A percentile compares a stretch with the other conserved stretches of the same genome.
These are phyloP conservation scores for Lasiosphaeriaceae sp. DNA, from an alignment of 495 filamentous ascomycete species.

Conservation along the genomic window DNA sequence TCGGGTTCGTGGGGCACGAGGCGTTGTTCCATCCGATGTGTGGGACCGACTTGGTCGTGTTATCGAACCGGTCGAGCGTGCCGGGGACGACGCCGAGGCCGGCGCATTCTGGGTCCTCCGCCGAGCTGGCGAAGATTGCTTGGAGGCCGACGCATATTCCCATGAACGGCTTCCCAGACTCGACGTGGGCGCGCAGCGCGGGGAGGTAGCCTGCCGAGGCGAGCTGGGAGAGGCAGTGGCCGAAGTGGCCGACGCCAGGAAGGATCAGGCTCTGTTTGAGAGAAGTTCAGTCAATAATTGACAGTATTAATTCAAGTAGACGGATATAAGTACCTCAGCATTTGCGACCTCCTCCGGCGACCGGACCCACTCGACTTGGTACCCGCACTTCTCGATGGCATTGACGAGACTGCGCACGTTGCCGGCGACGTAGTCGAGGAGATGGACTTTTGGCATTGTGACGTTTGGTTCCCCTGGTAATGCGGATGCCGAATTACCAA, in stretches of 20 bases:
- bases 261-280: constrained; percentile 72
- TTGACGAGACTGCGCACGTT: constrained; percentile 95
- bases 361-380: constrained; percentile 87
- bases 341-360: constrained; percentile 75
- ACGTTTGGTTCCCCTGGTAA: background rate
- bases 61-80: constrained; percentile 69
- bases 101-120: constrained; percentile 63
- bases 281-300: background rate
- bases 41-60: constrained; percentile 78
- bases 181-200: constrained; percentile 74
- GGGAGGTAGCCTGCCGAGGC: constrained; percentile 73
- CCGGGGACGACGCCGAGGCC: constrained; percentile 74
- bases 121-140: constrained; percentile 79
- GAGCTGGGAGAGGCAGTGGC: constrained; percentile 86
- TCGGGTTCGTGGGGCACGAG: constrained; percentile 41
- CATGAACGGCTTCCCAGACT: constrained; percentile 91
- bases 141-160: constrained; percentile 95
- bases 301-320: background rate
- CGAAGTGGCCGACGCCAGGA: constrained; percentile 95
- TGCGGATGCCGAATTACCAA: background rate
- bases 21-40: constrained; percentile 99
- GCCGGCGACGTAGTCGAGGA: constrained; percentile 75
- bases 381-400: constrained; percentile 92
- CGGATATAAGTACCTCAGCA: constrained; percentile 63
- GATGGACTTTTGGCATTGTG: constrained; percentile 83